Percentiles rank a stretch among this genome's conserved stretches.
phyloP scores from a whole-genome alignment of 495 filamentous ascomycete genomes.

The Immersiella caudata region DNA sequence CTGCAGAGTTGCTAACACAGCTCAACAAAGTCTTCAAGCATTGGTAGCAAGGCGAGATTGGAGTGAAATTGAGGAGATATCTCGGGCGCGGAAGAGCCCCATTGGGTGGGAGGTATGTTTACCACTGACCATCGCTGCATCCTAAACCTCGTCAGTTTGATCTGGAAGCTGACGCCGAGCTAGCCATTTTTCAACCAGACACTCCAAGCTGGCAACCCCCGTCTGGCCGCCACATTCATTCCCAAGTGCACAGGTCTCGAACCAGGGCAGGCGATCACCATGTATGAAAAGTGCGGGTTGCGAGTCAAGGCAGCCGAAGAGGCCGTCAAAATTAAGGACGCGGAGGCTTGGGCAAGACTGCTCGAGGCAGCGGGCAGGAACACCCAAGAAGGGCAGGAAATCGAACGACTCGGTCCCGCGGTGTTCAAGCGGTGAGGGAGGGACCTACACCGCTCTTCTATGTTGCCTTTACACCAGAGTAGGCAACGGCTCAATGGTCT shows the following conservation, averaged over 20 bases:
- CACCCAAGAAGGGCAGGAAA: slow-evolving; percentile 49
- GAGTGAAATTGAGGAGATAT: slow-evolving; percentile 86
- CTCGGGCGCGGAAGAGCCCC: slow-evolving; percentile 72
- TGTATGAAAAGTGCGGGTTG: slow-evolving; percentile 97
- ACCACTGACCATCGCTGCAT: slow-evolving; percentile 3
- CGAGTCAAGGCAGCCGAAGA: slow-evolving; percentile 90
- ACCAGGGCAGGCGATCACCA: slow-evolving; percentile 70
- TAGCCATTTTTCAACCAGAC: slow-evolving; percentile 93
- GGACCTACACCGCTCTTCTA: neutral
- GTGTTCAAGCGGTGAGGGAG: slow-evolving; percentile 48
- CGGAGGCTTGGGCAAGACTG: slow-evolving; percentile 56
- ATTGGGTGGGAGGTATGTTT: slow-evolving; percentile 89
- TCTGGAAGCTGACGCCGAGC: slow-evolving; percentile 33
- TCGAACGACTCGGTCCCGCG: slow-evolving; percentile 46
- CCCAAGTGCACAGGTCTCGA: slow-evolving; percentile 74
- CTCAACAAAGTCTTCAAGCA: slow-evolving; percentile 66
- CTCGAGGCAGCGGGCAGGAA: slow-evolving; percentile 49
- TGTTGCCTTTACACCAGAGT: neutral
- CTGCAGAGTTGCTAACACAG: neutral
- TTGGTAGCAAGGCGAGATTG: slow-evolving; percentile 87
- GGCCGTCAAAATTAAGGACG: slow-evolving; percentile 79
- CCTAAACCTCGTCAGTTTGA: neutral
- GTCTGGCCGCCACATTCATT: slow-evolving; percentile 80
- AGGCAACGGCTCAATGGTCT: neutral
- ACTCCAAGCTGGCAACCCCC: slow-evolving; percentile 85